These are phyloP conservation scores for Kodamaea fungicola DNA, from an alignment of 1,139 yeast species.

Conservation along the genomic window DNA sequence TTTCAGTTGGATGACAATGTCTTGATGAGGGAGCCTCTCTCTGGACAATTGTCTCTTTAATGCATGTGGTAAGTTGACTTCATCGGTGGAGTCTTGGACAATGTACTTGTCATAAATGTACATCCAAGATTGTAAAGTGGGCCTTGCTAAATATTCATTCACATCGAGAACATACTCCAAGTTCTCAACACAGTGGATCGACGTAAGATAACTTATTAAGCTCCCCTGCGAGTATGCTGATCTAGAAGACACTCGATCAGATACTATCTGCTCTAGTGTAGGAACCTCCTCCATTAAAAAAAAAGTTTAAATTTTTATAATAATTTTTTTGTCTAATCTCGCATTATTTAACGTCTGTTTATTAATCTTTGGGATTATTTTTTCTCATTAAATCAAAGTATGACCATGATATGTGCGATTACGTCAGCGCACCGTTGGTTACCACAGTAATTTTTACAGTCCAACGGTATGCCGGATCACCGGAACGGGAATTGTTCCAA, in stretches of 20 bases:
- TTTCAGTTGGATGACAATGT: conserved; percentile 15
- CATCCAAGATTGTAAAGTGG: conserved; percentile 20
- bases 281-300: neutral
- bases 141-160: conserved; percentile 19
- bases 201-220: conserved; percentile 25
- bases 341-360: neutral
- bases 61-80: conserved; percentile 31
- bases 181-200: conserved; percentile 36
- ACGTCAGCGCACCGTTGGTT: neutral
- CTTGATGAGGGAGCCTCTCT: conserved; percentile 3
- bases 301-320: neutral
- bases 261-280: conserved; percentile 5
- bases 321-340: neutral
- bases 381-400: neutral
- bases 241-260: conserved; percentile 1
- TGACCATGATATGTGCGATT: conserved; percentile 4
- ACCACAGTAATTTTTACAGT: neutral
- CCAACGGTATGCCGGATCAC: too few relatives aligned
- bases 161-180: conserved; percentile 32
- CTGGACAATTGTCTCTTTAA: conserved; percentile 8
- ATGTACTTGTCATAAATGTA: conserved; percentile 24
- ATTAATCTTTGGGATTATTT: neutral
- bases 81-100: conserved; percentile 26
- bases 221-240: conserved; percentile 8
- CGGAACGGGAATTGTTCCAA: too few relatives aligned